A percentile compares a stretch with the other conserved stretches of the same genome.
Evolutionary conservation across 2,329 filamentous ascomycete genomes (phyloP).

Genomic region (Neurospora sp.): DNA sequence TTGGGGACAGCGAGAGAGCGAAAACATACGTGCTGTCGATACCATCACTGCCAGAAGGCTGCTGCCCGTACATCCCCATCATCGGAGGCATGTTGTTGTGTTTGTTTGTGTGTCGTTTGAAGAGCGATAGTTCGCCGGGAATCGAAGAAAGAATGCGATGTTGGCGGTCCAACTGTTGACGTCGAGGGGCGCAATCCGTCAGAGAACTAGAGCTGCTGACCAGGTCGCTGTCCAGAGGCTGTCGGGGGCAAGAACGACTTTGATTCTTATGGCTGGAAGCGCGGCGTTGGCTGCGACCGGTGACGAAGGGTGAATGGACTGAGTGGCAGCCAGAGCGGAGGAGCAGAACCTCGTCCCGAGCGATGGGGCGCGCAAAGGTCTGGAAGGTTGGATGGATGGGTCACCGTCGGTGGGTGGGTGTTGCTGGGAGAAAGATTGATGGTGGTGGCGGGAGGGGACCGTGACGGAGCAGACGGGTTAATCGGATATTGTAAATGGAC

Average conservation of each 20-base stretch:
- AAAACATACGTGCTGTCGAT: conserved; percentile 27
- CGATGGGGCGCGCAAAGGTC: not conserved
- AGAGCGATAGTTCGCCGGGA: not conserved
- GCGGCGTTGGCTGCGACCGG: not conserved
- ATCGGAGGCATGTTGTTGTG: conserved; percentile 14
- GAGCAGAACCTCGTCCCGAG: not conserved
- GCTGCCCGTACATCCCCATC: conserved; percentile 43
- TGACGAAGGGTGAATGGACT: not conserved
- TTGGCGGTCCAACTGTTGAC: not conserved
- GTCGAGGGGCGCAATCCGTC: not conserved
- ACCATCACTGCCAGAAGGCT: conserved; percentile 45
- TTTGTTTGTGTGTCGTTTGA: not conserved
- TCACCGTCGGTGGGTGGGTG: not conserved
- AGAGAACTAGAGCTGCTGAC: not conserved
- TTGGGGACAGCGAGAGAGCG: not conserved
- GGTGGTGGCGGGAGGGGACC: not conserved
- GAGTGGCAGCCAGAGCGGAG: not conserved
- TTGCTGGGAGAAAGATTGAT: not conserved
- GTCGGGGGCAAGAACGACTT: not conserved
- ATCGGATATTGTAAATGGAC: not conserved
- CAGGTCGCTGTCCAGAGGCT: not conserved
- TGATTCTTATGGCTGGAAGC: not conserved
- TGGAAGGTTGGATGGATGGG: not conserved
- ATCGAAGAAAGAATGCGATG: not conserved
- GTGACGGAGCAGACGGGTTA: not conserved